Evolutionary conservation across 306 rosid genomes (phyloP).

Genomic region (Prunus kanzakura): DNA sequence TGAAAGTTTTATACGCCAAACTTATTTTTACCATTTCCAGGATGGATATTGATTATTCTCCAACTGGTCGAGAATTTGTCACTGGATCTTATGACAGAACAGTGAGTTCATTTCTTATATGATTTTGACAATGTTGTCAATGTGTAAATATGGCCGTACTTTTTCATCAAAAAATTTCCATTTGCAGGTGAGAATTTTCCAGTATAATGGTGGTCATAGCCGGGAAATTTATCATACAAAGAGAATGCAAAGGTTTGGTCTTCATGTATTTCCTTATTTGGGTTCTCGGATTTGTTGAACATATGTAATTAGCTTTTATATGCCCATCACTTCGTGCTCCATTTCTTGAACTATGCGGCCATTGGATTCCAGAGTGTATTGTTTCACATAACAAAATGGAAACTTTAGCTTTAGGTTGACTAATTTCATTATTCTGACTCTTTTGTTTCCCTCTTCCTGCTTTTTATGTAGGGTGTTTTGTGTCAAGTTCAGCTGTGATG

Average conservation of each 20-base stretch:
- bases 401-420: background rate
- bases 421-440: background rate
- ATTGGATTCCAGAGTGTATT: too few species aligned
- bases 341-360: background rate
- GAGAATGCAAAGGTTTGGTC: conserved; percentile 90
- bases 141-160: background rate
- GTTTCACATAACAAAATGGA: background rate
- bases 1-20: background rate
- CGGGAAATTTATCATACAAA: conserved; percentile 87
- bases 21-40: conserved; percentile 32
- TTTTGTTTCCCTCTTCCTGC: conserved; percentile 3
- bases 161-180: background rate
- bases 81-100: conserved; percentile 98
- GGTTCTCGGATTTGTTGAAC: background rate
- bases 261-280: background rate
- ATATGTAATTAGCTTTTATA: background rate
- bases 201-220: conserved; percentile 87
- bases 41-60: conserved; percentile 93
- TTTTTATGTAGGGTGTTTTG: conserved; percentile 72
- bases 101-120: conserved; percentile 48
- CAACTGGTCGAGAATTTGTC: conserved; percentile 97
- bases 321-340: background rate
- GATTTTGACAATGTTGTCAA: background rate
- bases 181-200: conserved; percentile 77
- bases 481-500: conserved; percentile 88